Conservation (phyloP, 1,139 yeast genomes). For the Saccharomyces pastorianus region DNA sequence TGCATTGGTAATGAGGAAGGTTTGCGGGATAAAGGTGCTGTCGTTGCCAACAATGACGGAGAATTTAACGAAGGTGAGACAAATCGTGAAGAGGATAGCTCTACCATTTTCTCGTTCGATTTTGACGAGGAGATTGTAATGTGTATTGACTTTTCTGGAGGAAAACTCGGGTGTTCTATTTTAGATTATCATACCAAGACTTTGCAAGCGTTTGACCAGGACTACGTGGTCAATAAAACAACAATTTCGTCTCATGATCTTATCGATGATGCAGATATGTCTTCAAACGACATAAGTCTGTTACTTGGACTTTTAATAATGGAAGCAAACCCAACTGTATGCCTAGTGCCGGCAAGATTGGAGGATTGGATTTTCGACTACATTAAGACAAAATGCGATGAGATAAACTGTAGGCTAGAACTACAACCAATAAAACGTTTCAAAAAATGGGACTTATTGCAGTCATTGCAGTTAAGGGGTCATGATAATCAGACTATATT, state of each 20-base stretch:
- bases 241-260: constrained; percentile 1
- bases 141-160: constrained; percentile 10
- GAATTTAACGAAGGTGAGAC: not conserved
- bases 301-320: constrained; percentile 11
- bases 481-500: constrained; percentile 4
- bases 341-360: constrained; percentile 15
- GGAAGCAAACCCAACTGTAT: constrained; percentile 11
- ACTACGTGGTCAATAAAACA: constrained; percentile 4
- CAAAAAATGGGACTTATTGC: constrained; percentile 3
- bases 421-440: constrained; percentile 10
- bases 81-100: not conserved
- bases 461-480: not conserved
- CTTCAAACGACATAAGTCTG: constrained; percentile 9
- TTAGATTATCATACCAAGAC: constrained; percentile 8
- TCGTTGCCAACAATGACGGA: not conserved
- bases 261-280: not conserved
- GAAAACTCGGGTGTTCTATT: constrained; percentile 14
- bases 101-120: constrained; percentile 3
- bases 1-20: not conserved
- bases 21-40: not conserved
- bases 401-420: constrained; percentile 9
- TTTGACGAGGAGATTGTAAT: constrained; percentile 9
- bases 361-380: constrained; percentile 8
- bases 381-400: constrained; percentile 6
- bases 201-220: constrained; percentile 12